Conservation (phyloP, 1,284 basidiomycete genomes). For the Phlebopus sp. region DNA sequence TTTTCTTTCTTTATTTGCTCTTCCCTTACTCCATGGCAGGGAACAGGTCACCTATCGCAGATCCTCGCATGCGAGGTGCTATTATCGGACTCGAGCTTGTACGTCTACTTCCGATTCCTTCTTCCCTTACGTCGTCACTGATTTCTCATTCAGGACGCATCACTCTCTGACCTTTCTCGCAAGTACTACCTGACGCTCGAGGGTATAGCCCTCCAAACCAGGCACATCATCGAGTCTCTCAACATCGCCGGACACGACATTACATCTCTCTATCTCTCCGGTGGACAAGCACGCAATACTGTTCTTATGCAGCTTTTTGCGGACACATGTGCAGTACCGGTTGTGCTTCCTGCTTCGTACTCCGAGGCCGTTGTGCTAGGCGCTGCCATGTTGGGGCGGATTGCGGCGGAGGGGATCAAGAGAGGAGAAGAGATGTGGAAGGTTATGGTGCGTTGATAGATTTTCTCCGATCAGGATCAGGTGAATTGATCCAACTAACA, state of each 20-base stretch:
- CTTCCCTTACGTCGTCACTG: neutral
- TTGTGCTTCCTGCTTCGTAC: constrained; percentile 79
- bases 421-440: constrained; percentile 76
- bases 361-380: constrained; percentile 89
- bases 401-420: constrained; percentile 67
- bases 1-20: neutral
- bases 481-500: neutral
- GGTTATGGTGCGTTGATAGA: constrained; percentile 73
- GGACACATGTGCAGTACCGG: constrained; percentile 79
- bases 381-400: constrained; percentile 89
- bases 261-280: constrained; percentile 87
- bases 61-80: constrained; percentile 89
- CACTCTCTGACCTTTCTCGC: constrained; percentile 79
- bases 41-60: constrained; percentile 95
- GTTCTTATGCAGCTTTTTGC: constrained; percentile 88
- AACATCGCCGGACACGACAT: constrained; percentile 86
- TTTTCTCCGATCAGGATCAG: constrained; percentile 1
- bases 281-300: constrained; percentile 86
- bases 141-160: constrained; percentile 52
- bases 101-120: constrained; percentile 15
- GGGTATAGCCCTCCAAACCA: constrained; percentile 92
- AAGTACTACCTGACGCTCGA: constrained; percentile 93
- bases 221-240: constrained; percentile 93
- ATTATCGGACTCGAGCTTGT: constrained; percentile 84
- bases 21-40: constrained; percentile 43